Evolutionary conservation across 768 basidiomycete genomes (phyloP).

Genomic region (Epithele typhae): DNA sequence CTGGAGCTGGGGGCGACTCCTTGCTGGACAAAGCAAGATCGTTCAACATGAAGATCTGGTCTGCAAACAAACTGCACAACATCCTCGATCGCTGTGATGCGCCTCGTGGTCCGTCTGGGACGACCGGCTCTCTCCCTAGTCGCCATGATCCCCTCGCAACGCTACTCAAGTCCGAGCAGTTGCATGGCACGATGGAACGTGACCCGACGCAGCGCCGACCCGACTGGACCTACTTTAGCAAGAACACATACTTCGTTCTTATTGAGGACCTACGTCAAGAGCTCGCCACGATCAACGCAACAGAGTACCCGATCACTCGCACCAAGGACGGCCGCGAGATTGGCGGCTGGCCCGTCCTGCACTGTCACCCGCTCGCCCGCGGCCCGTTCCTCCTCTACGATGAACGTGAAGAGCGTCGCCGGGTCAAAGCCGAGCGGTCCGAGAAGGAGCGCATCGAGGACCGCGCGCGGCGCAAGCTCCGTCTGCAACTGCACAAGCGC

Average conservation of each 20-base stretch:
- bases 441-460: conserved; percentile 36
- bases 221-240: conserved; percentile 84
- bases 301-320: conserved; percentile 68
- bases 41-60: conserved; percentile 88
- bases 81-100: conserved; percentile 64
- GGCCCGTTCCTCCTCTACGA: conserved; percentile 77
- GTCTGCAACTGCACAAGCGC: conserved; percentile 31
- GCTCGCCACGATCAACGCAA: conserved; percentile 76
- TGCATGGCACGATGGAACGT: conserved; percentile 84
- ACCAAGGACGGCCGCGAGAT: conserved; percentile 48
- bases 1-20: conserved; percentile 35
- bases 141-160: conserved; percentile 36
- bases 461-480: conserved; percentile 36
- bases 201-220: conserved; percentile 86
- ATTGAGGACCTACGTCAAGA: conserved; percentile 88
- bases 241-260: conserved; percentile 72
- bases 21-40: conserved; percentile 62
- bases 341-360: conserved; percentile 77
- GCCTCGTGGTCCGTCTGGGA: conserved; percentile 30
- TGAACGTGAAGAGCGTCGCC: conserved; percentile 64
- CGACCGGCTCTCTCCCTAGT: conserved; percentile 22
- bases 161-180: conserved; percentile 74
- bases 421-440: conserved; percentile 44
- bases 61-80: conserved; percentile 60
- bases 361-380: conserved; percentile 70